phyloP scores from a whole-genome alignment of 2,329 filamentous ascomycete species.

The Pseudogymnoascus destructans region DNA sequence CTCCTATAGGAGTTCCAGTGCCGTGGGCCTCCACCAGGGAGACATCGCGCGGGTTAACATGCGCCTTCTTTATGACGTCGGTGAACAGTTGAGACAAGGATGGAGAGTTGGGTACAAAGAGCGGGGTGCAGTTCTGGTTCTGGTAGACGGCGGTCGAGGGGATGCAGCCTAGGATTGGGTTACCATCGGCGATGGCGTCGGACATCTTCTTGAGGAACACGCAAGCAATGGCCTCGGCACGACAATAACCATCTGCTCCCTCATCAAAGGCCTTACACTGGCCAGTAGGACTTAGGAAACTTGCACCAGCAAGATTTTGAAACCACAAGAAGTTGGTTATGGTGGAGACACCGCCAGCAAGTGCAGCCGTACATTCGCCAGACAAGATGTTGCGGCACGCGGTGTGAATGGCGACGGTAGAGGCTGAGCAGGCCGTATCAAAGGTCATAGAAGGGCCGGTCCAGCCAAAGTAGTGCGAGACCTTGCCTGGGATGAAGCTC shows the following conservation, averaged over 20 bases:
- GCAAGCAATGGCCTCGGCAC: conserved; percentile 35
- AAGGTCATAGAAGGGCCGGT: conserved; percentile 26
- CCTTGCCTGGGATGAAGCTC: conserved; percentile 25
- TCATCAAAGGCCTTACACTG: conserved; percentile 31
- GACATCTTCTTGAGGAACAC: conserved; percentile 29
- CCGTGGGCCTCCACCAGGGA: conserved; percentile 26
- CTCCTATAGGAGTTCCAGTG: conserved; percentile 24
- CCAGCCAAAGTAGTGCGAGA: conserved; percentile 29
- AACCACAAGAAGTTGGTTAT: conserved; percentile 14
- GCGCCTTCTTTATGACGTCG: conserved; percentile 18
- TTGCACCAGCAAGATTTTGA: neutral
- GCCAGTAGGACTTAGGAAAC: conserved; percentile 10
- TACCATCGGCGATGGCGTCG: neutral
- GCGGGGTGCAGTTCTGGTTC: neutral
- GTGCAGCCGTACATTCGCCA: conserved; percentile 17
- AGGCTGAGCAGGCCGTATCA: conserved; percentile 30
- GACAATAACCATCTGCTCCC: conserved; percentile 41
- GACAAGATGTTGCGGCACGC: conserved; percentile 29
- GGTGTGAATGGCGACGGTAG: conserved; percentile 26
- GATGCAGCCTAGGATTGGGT: neutral
- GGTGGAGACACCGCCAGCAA: conserved; percentile 18
- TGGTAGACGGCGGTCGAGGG: neutral
- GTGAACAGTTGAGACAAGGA: conserved; percentile 25
- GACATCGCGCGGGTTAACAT: conserved; percentile 21
- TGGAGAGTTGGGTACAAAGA: conserved; percentile 14